Conservation (phyloP, 495 filamentous ascomycete genomes). For the Talaromyces adpressus region DNA sequence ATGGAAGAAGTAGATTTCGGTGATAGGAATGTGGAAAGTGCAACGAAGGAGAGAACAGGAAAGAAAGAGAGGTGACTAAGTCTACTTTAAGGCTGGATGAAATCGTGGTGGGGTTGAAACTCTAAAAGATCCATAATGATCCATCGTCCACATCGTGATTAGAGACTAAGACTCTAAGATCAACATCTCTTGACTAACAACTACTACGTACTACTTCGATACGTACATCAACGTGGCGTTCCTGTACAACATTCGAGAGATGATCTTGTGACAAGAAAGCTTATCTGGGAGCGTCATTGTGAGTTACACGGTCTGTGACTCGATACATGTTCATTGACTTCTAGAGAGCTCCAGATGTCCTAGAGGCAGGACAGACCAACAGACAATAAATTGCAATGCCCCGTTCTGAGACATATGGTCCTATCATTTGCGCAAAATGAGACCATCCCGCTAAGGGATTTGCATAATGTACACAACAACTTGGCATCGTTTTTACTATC, state of each 20-base stretch:
- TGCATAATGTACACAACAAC: not conserved
- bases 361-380: not conserved
- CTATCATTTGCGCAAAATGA: slow-evolving; percentile 1
- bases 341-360: not conserved
- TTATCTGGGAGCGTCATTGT: not conserved
- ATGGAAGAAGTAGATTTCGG: slow-evolving; percentile 2
- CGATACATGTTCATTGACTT: not conserved
- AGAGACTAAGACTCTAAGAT: not conserved
- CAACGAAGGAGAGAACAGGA: slow-evolving; percentile 10
- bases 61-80: not conserved
- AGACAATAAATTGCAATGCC: not conserved
- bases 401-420: not conserved
- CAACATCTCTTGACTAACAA: not conserved
- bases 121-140: not conserved
- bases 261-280: not conserved
- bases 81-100: not conserved
- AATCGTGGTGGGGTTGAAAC: not conserved
- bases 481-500: not conserved
- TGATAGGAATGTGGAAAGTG: slow-evolving; percentile 7
- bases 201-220: not conserved
- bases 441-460: not conserved
- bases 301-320: not conserved
- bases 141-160: not conserved
- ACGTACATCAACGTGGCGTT: not conserved
- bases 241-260: not conserved